phyloP scores from a whole-genome alignment of 768 basidiomycete species.

The Kwoniella sp. region DNA sequence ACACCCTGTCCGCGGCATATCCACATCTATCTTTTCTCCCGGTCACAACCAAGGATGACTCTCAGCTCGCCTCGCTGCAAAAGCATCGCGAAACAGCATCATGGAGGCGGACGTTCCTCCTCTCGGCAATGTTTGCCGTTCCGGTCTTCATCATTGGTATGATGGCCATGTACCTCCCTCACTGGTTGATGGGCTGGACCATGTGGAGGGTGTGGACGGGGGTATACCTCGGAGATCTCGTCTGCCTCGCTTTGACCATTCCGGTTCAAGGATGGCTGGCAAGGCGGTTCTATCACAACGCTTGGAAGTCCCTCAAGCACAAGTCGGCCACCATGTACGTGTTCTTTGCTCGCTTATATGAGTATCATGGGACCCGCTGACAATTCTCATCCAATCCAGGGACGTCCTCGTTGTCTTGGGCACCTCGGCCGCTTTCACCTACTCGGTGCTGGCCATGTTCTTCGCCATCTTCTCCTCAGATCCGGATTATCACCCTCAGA shows the following conservation, averaged over 20 bases:
- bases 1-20: constrained; percentile 36
- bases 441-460: constrained; percentile 71
- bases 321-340: constrained; percentile 77
- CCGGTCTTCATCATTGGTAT: constrained; percentile 94
- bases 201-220: constrained; percentile 57
- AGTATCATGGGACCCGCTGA: not conserved
- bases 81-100: constrained; percentile 48
- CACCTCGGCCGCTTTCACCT: constrained; percentile 87
- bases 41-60: constrained; percentile 36
- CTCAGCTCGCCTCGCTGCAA: constrained; percentile 49
- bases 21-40: constrained; percentile 48
- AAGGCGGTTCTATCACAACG: constrained; percentile 75
- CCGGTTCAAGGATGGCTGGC: constrained; percentile 94
- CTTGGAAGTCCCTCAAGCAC: constrained; percentile 87
- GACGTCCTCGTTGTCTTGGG: constrained; percentile 95
- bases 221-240: constrained; percentile 74
- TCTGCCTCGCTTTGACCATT: constrained; percentile 71
- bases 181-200: constrained; percentile 50
- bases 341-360: not conserved
- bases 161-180: constrained; percentile 60
- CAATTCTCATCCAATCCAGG: constrained; percentile 18
- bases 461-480: constrained; percentile 56
- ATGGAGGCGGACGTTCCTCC: constrained; percentile 74
- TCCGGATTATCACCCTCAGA: constrained; percentile 68
- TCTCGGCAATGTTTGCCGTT: constrained; percentile 70